phyloP scores from a whole-genome alignment of 306 rosid genomes.

The Quercus agrifolia region DNA sequence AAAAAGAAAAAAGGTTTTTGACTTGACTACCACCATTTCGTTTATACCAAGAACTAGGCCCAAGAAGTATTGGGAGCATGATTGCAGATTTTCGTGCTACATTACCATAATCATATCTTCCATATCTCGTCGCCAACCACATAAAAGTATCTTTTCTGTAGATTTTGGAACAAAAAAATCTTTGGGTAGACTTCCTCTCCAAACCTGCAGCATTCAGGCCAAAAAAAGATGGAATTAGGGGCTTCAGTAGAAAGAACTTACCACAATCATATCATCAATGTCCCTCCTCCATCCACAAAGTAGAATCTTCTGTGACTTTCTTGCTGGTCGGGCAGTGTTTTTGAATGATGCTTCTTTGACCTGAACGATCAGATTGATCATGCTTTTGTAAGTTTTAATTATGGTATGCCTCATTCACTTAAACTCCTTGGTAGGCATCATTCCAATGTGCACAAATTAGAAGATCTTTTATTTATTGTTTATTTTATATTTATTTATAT shows the following conservation, averaged over 20 bases:
- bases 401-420: slow-evolving; percentile 26
- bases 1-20: slow-evolving; percentile 5
- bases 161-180: slow-evolving; percentile 68
- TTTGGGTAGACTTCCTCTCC: slow-evolving; percentile 91
- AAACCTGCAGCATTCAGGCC: slow-evolving; percentile 67
- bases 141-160: slow-evolving; percentile 76
- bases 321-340: slow-evolving; percentile 40
- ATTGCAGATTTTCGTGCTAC: slow-evolving; percentile 24
- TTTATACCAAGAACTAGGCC: slow-evolving; percentile 23
- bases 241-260: slow-evolving; percentile 34
- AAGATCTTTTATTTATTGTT: slow-evolving; percentile 6
- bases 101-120: slow-evolving; percentile 96
- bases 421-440: slow-evolving; percentile 30
- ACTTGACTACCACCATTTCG: slow-evolving; percentile 19
- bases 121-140: slow-evolving; percentile 98
- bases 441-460: slow-evolving; percentile 12
- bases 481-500: neutral
- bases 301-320: slow-evolving; percentile 48
- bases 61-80: slow-evolving; percentile 27
- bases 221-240: slow-evolving; percentile 35
- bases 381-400: slow-evolving; percentile 33
- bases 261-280: slow-evolving; percentile 55
- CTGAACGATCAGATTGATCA: slow-evolving; percentile 48
- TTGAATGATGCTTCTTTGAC: slow-evolving; percentile 46
- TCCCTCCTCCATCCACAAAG: slow-evolving; percentile 59